Conservation (phyloP, 2,329 filamentous ascomycete genomes). For the Leptographium wingfieldii region DNA sequence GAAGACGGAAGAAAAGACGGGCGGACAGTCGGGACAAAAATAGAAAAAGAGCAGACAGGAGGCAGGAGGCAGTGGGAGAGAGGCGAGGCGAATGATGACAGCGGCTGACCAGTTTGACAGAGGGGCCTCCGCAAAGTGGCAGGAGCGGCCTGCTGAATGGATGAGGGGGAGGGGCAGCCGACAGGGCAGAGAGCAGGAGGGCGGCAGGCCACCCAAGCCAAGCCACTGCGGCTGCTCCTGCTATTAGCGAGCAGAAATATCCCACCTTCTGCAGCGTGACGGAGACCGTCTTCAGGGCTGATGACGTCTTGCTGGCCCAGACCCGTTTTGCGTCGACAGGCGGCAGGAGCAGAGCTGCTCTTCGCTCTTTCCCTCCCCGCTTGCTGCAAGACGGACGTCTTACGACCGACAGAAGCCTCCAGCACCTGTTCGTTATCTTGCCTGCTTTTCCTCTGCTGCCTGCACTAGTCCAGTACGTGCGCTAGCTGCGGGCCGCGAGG, state of each 20-base stretch:
- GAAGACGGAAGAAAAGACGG: background rate
- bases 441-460: background rate
- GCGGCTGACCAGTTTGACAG: background rate
- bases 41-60: background rate
- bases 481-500: background rate
- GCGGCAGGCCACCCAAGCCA: background rate
- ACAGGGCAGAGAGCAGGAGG: background rate
- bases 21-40: background rate
- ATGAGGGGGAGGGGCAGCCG: conserved; percentile 2
- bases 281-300: background rate
- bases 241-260: no score
- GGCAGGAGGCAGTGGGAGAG: background rate
- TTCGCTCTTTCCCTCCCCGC: background rate
- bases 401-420: background rate
- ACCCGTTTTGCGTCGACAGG: background rate
- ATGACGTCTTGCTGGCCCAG: background rate
- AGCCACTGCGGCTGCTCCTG: background rate
- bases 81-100: background rate
- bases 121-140: background rate
- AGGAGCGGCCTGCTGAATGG: background rate
- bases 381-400: background rate
- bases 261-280: background rate
- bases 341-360: background rate
- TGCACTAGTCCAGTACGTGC: background rate
- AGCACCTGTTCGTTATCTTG: no score